Base-by-base conservation (phyloP, 176 grass and related monocot genomes). In the Otatea glauca region DNA sequence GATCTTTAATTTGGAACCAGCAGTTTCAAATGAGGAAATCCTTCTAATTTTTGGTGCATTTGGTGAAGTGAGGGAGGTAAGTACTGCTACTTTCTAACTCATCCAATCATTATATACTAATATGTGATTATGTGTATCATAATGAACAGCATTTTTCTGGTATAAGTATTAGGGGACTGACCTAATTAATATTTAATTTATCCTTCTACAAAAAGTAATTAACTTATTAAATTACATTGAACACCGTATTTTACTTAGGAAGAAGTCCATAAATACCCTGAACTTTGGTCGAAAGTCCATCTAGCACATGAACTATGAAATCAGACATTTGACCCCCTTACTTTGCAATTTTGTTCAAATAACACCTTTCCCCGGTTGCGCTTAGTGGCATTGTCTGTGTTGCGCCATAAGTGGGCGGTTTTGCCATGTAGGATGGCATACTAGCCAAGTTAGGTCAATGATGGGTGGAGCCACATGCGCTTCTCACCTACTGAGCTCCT, bases 21-120 rank as follows among this genome's bases (percentile, higher is more conserved):
- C 85, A 9, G 89, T 91, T 85, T 91, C 85, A n/a, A 91, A 88
- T 85, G 89, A 91, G 0, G 55, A 59, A 34, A n/a, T 91, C 61
- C 77, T 67, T 54, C 37, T 15, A 85, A 91, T 88, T 60, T 91
- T 91, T 72, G 89, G 89, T 68, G 85, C 71, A 41, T 88, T 81
- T 81, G 89, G 89, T 43, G 89, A 91, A 91, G 89, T 91, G 62
- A 88, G 86, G 82, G 89, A 88, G 89, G 85, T 91, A 55, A 60
- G 34, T 16, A 65, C 20, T 53, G 42, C 34, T 65, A 50, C 45
- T 78, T 72, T 20, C 3, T 54, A 18, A 68, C 11, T 42, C 71
- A 51, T 70, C 11, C 25, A 50, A 29, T 81, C 15, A 14, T 39
- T 75, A 18, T 15, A 9, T 32, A 68, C 45, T 16, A 38, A 64